Conservation (phyloP, 129 eudicot species). For the Mikania micrantha region DNA sequence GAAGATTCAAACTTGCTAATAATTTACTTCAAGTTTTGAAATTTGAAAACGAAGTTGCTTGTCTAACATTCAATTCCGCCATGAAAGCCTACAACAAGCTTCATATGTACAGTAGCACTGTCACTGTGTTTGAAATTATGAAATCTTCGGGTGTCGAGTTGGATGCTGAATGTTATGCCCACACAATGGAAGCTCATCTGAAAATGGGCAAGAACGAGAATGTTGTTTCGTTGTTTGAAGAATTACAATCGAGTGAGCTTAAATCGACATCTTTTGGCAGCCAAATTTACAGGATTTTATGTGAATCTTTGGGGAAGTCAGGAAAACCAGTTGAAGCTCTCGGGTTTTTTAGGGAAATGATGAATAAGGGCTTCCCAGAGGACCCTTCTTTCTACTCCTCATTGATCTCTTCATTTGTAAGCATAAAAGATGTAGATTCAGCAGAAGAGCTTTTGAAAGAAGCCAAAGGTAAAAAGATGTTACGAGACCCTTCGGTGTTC, state of each 20-base stretch:
- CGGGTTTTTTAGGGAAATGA: constrained; percentile 55
- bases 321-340: constrained; percentile 62
- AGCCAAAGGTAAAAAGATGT: constrained; percentile 65
- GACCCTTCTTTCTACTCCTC: constrained; percentile 56
- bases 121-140: constrained; percentile 46
- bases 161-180: constrained; percentile 51
- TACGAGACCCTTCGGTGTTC: constrained; percentile 76
- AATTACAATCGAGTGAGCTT: constrained; percentile 33
- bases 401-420: constrained; percentile 60
- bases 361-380: constrained; percentile 40
- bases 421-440: constrained; percentile 39
- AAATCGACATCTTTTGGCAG: constrained; percentile 24
- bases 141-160: constrained; percentile 42
- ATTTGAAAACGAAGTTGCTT: constrained; percentile 39
- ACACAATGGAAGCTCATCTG: constrained; percentile 65
- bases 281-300: constrained; percentile 47
- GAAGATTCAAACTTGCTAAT: constrained; percentile 67
- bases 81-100: constrained; percentile 80
- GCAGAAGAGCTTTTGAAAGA: constrained; percentile 65
- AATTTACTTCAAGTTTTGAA: constrained; percentile 40
- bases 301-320: constrained; percentile 63
- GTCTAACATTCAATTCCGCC: constrained; percentile 56
- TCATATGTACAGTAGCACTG: constrained; percentile 75
- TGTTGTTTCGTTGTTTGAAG: constrained; percentile 47
- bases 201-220: constrained; percentile 46